Evolutionary conservation across 2,329 filamentous ascomycete genomes (phyloP), one percentile per base, ranked within the genome.

Genomic region (Monosporascus cannonballus): DNA sequence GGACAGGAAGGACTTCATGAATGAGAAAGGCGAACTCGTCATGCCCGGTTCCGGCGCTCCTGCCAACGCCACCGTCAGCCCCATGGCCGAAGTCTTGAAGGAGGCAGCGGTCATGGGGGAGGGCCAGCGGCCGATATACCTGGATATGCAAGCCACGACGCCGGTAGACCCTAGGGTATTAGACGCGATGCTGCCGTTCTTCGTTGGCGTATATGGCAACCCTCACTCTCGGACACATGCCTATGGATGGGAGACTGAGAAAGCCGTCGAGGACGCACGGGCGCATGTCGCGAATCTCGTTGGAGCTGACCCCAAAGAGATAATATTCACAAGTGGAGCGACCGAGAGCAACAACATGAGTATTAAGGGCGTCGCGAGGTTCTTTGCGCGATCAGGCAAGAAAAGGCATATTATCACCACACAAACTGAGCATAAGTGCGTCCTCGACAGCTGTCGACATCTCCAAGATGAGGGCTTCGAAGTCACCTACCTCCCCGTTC

Each of bases 261-360:
- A 92, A 73, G 93, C 89, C 0, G 87, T 96, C 22, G 94, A 99
- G 70, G 81, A 90, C 57, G 92, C 94, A 44, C 84, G 94, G 64
- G 81, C 81, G 62, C 83, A 97, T 66, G 80, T 97, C 59, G 94
- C 94, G 3, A 80, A 79, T 39, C 80, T 99, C 51, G 94, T 99
- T 60, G 93, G 93, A 25, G 94, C 94, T 27, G 91, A 99, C 69
- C 78, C 94, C 6, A 99, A 99, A 73, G 94, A 99, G 70, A 97
- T 99, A 60, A 95, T 99, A 64, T 97, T 99, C 74, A 99, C 94
- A 6, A 96, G 92, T 64, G 94, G 94, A 51, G 94, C 94, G 17
- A 99, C 94, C 0, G 94, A 99, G 76, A 96, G 91, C 69, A 99
- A 99, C 74, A 99, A 99, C 67, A 99, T 99, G 94, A 96, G 91